A percentile compares a stretch with the other conserved stretches of the same genome.
These are phyloP conservation scores for Paxillus involutus DNA, from an alignment of 768 basidiomycete species.

Conservation along the genomic window DNA sequence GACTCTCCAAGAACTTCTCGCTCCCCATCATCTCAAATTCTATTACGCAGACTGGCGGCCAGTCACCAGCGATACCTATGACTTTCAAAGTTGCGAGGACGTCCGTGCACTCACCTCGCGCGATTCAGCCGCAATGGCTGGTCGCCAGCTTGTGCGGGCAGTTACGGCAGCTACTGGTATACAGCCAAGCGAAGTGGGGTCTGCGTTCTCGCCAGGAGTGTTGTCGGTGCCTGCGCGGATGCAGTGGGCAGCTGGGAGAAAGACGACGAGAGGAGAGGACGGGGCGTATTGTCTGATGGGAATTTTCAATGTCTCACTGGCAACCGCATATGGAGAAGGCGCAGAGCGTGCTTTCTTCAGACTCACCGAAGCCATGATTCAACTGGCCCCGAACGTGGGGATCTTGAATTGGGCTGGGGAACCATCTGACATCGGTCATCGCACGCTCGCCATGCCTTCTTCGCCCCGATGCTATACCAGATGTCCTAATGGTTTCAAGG, in stretches of 20 bases:
- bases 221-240: not conserved
- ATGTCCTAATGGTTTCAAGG: not conserved
- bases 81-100: too few species aligned
- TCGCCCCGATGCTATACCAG: conserved; percentile 1
- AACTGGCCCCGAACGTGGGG: not conserved
- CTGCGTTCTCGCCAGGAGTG: not conserved
- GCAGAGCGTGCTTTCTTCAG: conserved; percentile 2
- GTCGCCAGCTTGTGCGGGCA: not conserved
- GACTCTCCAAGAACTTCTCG: too few species aligned
- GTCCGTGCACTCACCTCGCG: too few species aligned
- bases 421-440: not conserved
- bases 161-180: not conserved
- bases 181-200: not conserved
- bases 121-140: too few species aligned
- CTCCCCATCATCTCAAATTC: too few species aligned
- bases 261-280: conserved; percentile 16
- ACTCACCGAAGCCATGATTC: conserved; percentile 6
- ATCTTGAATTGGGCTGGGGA: conserved; percentile 4
- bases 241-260: conserved; percentile 9
- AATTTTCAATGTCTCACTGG: conserved; percentile 3
- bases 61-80: too few species aligned
- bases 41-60: too few species aligned
- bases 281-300: conserved; percentile 13
- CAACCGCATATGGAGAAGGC: conserved; percentile 14
- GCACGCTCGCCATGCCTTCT: not conserved